Conservation (phyloP, 371 early-diverging fungal species). For the Synchytrium microbalum region DNA sequence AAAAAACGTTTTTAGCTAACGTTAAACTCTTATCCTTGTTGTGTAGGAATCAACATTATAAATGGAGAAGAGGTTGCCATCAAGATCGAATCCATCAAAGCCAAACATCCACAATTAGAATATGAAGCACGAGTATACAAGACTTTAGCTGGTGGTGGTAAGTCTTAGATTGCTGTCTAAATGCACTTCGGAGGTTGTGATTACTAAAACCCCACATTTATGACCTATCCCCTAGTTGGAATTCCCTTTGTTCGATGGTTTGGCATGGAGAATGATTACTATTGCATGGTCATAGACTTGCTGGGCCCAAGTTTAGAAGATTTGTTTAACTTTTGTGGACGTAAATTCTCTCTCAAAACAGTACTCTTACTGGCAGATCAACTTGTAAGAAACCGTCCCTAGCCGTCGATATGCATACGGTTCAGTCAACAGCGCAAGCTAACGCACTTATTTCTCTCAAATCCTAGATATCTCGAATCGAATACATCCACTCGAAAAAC, state of each 20-base stretch:
- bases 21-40: too few species aligned
- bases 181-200: background rate
- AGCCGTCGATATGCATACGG: background rate
- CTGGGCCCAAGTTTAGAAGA: slow-evolving; percentile 98
- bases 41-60: slow-evolving; percentile 76
- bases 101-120: slow-evolving; percentile 94
- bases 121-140: slow-evolving; percentile 96
- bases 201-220: background rate
- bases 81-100: slow-evolving; percentile 88
- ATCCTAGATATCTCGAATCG: slow-evolving; percentile 83
- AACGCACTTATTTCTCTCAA: slow-evolving; percentile 1
- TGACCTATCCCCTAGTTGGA: slow-evolving; percentile 47
- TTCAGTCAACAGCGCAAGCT: background rate
- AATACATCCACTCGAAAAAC: slow-evolving; percentile 93
- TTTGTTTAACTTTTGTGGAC: slow-evolving; percentile 95
- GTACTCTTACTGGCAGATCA: slow-evolving; percentile 97
- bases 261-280: slow-evolving; percentile 88
- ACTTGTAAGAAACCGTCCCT: slow-evolving; percentile 58
- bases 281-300: slow-evolving; percentile 98
- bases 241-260: slow-evolving; percentile 93
- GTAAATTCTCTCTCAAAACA: slow-evolving; percentile 97
- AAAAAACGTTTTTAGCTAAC: too few species aligned
- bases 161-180: background rate
- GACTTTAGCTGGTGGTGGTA: slow-evolving; percentile 80
- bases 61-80: slow-evolving; percentile 95